A percentile compares a stretch with the other conserved stretches of the same genome.
Evolutionary conservation across 257 asterid species (phyloP).

Genomic region (Mitragyna speciosa): DNA sequence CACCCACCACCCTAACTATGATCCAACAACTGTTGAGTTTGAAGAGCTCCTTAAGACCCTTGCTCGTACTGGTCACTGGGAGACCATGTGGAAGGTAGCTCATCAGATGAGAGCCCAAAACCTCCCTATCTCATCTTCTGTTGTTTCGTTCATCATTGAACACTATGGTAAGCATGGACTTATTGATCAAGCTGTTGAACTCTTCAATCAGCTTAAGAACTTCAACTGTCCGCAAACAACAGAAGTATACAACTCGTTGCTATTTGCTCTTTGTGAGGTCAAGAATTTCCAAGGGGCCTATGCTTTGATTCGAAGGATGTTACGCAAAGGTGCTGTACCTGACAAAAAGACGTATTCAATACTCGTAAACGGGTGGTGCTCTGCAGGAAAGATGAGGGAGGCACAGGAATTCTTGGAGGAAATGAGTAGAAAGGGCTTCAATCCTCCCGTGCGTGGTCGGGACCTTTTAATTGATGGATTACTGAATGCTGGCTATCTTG

Average conservation of each 20-base stretch:
- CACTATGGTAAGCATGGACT: constrained; percentile 87
- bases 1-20: constrained; percentile 78
- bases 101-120: constrained; percentile 70
- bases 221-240: constrained; percentile 73
- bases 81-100: constrained; percentile 98
- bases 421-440: constrained; percentile 84
- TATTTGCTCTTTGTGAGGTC: constrained; percentile 83
- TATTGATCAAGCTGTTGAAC: constrained; percentile 81
- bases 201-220: constrained; percentile 73
- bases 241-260: constrained; percentile 80
- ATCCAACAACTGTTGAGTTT: constrained; percentile 86
- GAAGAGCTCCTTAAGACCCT: constrained; percentile 87
- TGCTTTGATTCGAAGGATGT: constrained; percentile 90
- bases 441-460: constrained; percentile 96
- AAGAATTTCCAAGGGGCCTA: constrained; percentile 96
- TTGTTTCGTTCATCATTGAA: constrained; percentile 78
- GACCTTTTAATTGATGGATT: constrained; percentile 85
- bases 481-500: constrained; percentile 93
- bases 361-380: constrained; percentile 95
- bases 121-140: constrained; percentile 63
- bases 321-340: constrained; percentile 61
- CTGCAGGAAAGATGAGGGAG: constrained; percentile 92
- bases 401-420: constrained; percentile 94
- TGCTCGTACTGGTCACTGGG: constrained; percentile 79
- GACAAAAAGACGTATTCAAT: constrained; percentile 77